Base-by-base conservation (phyloP, 1,284 basidiomycete species). In the Trichosporon sp. region DNA sequence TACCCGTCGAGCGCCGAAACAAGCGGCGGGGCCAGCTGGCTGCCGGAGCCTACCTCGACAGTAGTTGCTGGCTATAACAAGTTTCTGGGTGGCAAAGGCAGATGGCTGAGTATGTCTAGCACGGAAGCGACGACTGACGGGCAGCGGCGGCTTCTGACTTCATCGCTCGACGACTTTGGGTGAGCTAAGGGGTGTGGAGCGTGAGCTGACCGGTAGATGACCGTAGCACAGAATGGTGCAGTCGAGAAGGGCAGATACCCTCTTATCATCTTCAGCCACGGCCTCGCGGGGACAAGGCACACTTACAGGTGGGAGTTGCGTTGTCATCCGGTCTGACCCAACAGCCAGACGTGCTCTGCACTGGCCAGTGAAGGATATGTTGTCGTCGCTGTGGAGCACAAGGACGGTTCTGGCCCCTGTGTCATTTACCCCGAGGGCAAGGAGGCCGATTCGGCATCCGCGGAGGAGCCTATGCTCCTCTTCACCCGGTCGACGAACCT, bases 221-320 rank as follows among this genome's bases (percentile, higher is more conserved):
- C 59, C 2, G 32, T 63, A 6, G 59, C 59, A 10, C 31, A n/a
- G 59, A 63, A 63, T 12, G 59, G 32, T 2, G 16, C 31, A 11
- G 31, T 37, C 14, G 59, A 63, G 59, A n/a, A 35, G 31, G 59
- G 59, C 59, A 16, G 8, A 59, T 91, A 90, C 88, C 91, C 91
- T 0, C 85, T 93, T 14, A 87, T 92, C 37, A 87, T 93, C 63
- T 93, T 93, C 82, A 92, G 90, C 16, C 92, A 93, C 84, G 92
- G 92, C 19, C 86, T 94, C 11, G 90, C 88, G n/a, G 92, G 92
- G 0, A 89, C 88, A 54, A 85, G 89, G 26, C 91, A 88, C 0
- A 88, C 89, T 0, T 93, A 93, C 79, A 91, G 88, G 89, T 89
- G 71, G 48, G 78, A 73, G 48, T 26, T 11, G 19, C 2, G 6